Evolutionary conservation across 2,329 filamentous ascomycete genomes (phyloP), one percentile per base, ranked within the genome.

Genomic region (Apiospora malaysiana): DNA sequence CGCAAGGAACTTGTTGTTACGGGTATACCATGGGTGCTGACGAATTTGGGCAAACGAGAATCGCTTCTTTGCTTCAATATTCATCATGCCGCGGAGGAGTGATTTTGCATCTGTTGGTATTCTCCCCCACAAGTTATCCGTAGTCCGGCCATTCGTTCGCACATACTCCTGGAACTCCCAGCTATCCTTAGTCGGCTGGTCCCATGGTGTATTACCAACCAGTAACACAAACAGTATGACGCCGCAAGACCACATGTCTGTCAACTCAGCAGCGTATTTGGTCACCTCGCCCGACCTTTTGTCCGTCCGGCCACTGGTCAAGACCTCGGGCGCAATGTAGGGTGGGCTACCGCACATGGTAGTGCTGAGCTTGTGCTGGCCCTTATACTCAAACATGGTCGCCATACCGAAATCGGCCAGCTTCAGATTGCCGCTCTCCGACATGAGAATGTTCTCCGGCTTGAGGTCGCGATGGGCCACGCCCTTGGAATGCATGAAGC

Each of bases 161-260:
- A 93, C 85, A 79, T 97, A 99, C 81, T 98, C 94, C 76, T 93
- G 89, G 76, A 93, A 99, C 82, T 99, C 96, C 85, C 93, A 97
- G 79, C 94, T 98, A 71, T 90, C 87, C 46, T 88, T 84, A 2
- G 94, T 95, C 0, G 96, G 96, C 79, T 96, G 93, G 78, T 98
- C 96, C 96, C 96, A 99, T 0, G 96, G 96, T 1, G 96, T 99
- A 79, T 99, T 99, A 12, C 96, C 96, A 1, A 97, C 94, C 4
- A 99, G 85, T 4, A 99, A 85, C 46, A 98, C 96, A 78, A 99
- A 99, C 4, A 99, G 86, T n/a, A 99, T 97, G 69, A 99, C 94
- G 45, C 96, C 96, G 77, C 95, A 98, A 21, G 95, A 98, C 97
- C 97, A 99, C 70, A 99, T 92, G 79, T 99, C 96, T 47, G 94